Evolutionary conservation across 768 basidiomycete species (phyloP).

Genomic region (Tephrocybe rancida): DNA sequence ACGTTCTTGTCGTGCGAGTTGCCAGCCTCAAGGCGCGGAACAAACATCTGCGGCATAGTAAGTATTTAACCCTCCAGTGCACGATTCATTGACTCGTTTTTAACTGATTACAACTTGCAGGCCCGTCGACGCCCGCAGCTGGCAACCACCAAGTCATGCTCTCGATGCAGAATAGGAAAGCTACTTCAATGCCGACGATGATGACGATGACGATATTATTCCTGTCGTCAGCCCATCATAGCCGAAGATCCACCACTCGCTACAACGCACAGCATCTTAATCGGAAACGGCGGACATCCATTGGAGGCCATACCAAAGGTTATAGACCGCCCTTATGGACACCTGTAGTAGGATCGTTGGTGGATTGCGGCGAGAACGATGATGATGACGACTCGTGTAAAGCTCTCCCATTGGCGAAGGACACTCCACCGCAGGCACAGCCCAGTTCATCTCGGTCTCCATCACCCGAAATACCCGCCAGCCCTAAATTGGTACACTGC

Average conservation of each 20-base stretch:
- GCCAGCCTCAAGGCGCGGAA: constrained; percentile 80
- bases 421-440: constrained; percentile 12
- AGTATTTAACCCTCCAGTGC: too few species aligned
- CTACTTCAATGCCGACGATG: constrained; percentile 91
- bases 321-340: constrained; percentile 53
- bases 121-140: constrained; percentile 40
- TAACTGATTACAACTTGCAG: too few species aligned
- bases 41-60: constrained; percentile 92
- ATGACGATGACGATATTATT: constrained; percentile 59
- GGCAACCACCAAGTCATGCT: constrained; percentile 45
- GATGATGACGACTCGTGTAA: constrained; percentile 32
- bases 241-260: constrained; percentile 32
- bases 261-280: constrained; percentile 48
- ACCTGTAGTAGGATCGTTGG: constrained; percentile 59
- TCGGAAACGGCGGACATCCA: constrained; percentile 56
- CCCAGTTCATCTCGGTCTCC: constrained; percentile 30
- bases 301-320: constrained; percentile 44
- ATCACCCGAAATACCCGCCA: constrained; percentile 34
- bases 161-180: constrained; percentile 85
- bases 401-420: not conserved
- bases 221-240: constrained; percentile 42
- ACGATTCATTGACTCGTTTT: not conserved
- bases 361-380: constrained; percentile 81
- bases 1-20: constrained; percentile 72
- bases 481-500: constrained; percentile 39